Base-by-base conservation (phyloP, 768 basidiomycete species). In the Dendrothele bispora region DNA sequence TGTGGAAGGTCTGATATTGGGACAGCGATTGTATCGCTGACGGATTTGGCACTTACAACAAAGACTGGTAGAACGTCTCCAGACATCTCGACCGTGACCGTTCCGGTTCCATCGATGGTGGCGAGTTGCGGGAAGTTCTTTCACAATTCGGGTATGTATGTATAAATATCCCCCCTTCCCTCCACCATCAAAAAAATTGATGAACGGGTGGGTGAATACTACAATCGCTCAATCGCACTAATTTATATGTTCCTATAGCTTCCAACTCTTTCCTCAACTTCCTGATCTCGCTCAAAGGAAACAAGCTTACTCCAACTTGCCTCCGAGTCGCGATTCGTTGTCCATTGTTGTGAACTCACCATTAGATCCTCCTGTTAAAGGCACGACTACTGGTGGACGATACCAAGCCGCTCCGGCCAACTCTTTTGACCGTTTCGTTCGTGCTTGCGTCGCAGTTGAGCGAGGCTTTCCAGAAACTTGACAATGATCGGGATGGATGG, bases 381-480 rank as follows among this genome's bases (percentile, higher is more conserved):
- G 80, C 32, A 65, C 74, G 15, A 62, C 70, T 21, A 53, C 70
- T 11, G 58, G 59, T 27, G 63, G 60, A 30, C 58, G 60, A 27
- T 66, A 63, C 1, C 67, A 57, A 3, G 62, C 71, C 2, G 17
- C 65, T 8, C 68, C 75, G 1, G 88, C 88, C 0, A 89, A 92
- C 69, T 78, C 83, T 4, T 92, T 92, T 58, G 91, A 91, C 63
- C 85, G 89, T 53, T 92, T 92, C 71, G 86, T 92, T 21, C 80
- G 90, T 46, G 88, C 87, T 20, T 92, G 90, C 56, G 90, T 93
- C 49, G 84, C 86, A 88, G 61, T 71, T 89, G 55, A 80, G 77
- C 29, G 89, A 91, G 66, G 64, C 79, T 27, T 91, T 91, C 73
- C 73, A 74, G 47, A 63, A 72, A 38, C 71, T 85, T 41, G 89